phyloP scores from a whole-genome alignment of 2,329 filamentous ascomycete genomes.

The Stylonectria norvegica region DNA sequence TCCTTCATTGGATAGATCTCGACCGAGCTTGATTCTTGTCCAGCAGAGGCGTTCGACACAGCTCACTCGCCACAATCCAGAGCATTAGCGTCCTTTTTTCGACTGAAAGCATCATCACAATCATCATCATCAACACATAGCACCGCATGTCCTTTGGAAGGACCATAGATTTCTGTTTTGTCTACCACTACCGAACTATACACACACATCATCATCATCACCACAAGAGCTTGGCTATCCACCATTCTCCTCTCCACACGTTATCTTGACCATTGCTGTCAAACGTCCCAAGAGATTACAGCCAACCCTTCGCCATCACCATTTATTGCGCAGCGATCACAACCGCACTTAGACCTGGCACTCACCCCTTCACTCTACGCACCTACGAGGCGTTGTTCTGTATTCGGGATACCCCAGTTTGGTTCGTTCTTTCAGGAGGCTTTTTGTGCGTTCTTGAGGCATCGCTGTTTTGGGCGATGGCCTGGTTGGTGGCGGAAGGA shows the following conservation, averaged over 20 bases:
- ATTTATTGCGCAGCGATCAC: too few species aligned
- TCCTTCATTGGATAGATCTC: too few species aligned
- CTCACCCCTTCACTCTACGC: conserved; percentile 8
- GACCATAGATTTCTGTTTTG: conserved; percentile 20
- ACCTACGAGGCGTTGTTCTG: too few species aligned
- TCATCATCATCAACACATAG: neutral
- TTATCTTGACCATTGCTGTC: too few species aligned
- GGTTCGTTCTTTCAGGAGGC: conserved; percentile 12
- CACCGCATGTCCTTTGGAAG: conserved; percentile 16
- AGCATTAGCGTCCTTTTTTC: too few species aligned
- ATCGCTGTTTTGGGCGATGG: conserved; percentile 5
- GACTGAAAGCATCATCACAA: too few species aligned
- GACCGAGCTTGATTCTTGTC: too few species aligned
- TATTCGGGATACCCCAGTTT: conserved; percentile 24
- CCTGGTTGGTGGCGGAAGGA: conserved; percentile 3
- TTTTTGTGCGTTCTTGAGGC: conserved; percentile 4
- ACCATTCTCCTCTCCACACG: too few species aligned
- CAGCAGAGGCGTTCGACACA: too few species aligned
- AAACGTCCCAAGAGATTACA: too few species aligned
- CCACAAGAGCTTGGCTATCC: too few species aligned
- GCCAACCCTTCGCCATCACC: neutral
- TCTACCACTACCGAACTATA: conserved; percentile 2
- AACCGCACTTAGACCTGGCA: conserved; percentile 19
- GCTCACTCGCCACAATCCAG: too few species aligned
- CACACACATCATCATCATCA: conserved; percentile 7